These are phyloP conservation scores for Ceriops tagal DNA, from an alignment of 345 rosid genomes.

Conservation along the genomic window DNA sequence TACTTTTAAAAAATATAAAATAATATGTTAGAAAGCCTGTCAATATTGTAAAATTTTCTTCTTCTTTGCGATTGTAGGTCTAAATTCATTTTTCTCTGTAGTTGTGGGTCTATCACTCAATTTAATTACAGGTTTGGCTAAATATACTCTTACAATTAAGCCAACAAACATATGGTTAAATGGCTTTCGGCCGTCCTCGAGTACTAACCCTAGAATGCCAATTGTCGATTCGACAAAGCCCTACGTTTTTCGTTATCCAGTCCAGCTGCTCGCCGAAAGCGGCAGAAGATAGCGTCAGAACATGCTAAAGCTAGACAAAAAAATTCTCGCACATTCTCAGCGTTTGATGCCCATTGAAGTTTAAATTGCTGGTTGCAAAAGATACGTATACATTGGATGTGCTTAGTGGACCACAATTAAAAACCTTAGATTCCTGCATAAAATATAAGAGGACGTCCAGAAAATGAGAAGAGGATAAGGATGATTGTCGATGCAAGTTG, in stretches of 20 bases:
- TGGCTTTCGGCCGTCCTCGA: slow-evolving; percentile 1
- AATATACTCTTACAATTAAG: no score
- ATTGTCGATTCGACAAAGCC: not conserved
- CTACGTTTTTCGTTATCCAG: not conserved
- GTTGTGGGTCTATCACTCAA: no score
- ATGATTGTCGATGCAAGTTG: slow-evolving; percentile 16
- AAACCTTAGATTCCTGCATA: no score
- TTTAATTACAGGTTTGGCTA: no score
- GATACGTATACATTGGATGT: not conserved
- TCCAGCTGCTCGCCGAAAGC: slow-evolving; percentile 15
- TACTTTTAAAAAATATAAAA: no score
- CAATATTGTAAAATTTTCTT: no score
- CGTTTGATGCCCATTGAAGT: not conserved
- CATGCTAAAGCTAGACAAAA: no score
- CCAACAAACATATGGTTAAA: not conserved
- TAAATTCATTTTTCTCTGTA: no score
- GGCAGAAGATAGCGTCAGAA: slow-evolving; percentile 4
- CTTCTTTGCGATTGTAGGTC: no score
- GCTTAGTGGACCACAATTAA: not conserved
- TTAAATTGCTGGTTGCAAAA: no score
- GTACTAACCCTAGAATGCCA: slow-evolving; percentile 8
- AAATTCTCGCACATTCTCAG: not conserved
- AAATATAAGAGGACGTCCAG: no score
- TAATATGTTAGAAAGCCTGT: no score
- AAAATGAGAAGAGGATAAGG: slow-evolving; percentile 5